These are phyloP conservation scores for Tetracentron sinense DNA, from an alignment of 164 flowering plant genomes.

Conservation along the genomic window DNA sequence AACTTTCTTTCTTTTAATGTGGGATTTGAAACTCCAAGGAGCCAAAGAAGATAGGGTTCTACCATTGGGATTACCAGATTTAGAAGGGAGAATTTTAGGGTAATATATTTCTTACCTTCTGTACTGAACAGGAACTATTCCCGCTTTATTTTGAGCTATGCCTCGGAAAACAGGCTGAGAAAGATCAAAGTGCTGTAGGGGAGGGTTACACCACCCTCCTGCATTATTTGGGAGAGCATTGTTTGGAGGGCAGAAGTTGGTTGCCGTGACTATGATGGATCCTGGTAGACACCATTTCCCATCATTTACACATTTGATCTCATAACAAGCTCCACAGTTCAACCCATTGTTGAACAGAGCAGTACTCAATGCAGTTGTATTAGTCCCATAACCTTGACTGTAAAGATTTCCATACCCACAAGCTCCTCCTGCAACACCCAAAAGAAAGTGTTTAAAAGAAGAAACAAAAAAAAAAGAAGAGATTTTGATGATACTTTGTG, in stretches of 20 bases:
- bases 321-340: conserved; percentile 70
- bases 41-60: too few relatives aligned
- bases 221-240: conserved; percentile 23
- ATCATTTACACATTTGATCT: conserved; percentile 54
- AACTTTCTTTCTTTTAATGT: too few relatives aligned
- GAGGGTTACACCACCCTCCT: conserved; percentile 80
- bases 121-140: conserved; percentile 61
- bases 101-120: conserved; percentile 63
- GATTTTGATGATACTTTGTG: neutral
- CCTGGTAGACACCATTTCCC: conserved; percentile 61
- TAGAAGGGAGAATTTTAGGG: too few relatives aligned
- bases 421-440: conserved; percentile 54
- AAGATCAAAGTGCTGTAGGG: conserved; percentile 63
- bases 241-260: conserved; percentile 77
- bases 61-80: too few relatives aligned
- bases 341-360: conserved; percentile 66
- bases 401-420: conserved; percentile 85
- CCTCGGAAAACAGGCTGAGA: conserved; percentile 58
- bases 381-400: conserved; percentile 69
- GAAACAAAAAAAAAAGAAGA: neutral
- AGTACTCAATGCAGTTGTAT: conserved; percentile 72
- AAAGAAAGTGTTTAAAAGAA: neutral
- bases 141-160: conserved; percentile 72
- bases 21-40: too few relatives aligned
- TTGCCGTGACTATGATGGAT: conserved; percentile 61